Evolutionary conservation across 2,329 filamentous ascomycete species (phyloP).

Genomic region (Phoma sp.): DNA sequence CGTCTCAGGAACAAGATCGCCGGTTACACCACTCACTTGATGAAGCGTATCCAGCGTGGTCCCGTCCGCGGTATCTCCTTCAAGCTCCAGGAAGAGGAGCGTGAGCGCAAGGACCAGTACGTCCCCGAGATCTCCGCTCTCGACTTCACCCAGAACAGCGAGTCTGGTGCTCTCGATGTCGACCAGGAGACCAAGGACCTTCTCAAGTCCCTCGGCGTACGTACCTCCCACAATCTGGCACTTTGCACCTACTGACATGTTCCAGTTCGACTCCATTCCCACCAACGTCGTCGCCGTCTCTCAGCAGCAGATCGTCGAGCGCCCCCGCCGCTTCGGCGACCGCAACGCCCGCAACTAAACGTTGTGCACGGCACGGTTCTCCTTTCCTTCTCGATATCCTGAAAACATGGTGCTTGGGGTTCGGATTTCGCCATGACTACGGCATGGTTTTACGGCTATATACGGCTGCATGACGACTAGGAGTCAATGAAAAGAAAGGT

Average conservation of each 20-base stretch:
- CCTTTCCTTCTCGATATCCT: constrained; percentile 40
- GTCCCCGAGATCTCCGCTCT: constrained; percentile 98
- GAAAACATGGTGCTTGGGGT: constrained; percentile 77
- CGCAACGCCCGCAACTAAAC: constrained; percentile 53
- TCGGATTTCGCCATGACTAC: constrained; percentile 93
- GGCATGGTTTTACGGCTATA: constrained; percentile 74
- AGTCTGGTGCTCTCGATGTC: constrained; percentile 92
- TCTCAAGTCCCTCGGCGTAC: constrained; percentile 98
- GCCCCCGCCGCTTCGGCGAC: constrained; percentile 79
- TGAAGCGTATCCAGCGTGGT: constrained; percentile 99
- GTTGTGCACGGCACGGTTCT: constrained; percentile 57
- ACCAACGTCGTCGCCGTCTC: constrained; percentile 93
- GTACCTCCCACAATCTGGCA: constrained; percentile 52
- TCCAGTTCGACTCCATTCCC: constrained; percentile 93
- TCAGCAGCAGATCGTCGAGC: constrained; percentile 86
- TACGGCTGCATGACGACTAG: constrained; percentile 78
- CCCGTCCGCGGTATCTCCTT: constrained; percentile 99
- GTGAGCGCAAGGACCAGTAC: constrained; percentile 99
- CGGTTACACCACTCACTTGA: constrained; percentile 86
- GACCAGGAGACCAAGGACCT: constrained; percentile 99
- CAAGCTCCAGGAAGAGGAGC: constrained; percentile 99
- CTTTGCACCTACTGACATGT: constrained; percentile 16
- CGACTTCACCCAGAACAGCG: constrained; percentile 94
- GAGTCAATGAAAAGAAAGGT: constrained; percentile 53
- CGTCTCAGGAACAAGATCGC: constrained; percentile 93